A percentile compares a stretch with the other conserved stretches of the same genome.
These are phyloP conservation scores for Claviceps lovelessii DNA, from an alignment of 2,329 filamentous ascomycete genomes.

Conservation along the genomic window DNA sequence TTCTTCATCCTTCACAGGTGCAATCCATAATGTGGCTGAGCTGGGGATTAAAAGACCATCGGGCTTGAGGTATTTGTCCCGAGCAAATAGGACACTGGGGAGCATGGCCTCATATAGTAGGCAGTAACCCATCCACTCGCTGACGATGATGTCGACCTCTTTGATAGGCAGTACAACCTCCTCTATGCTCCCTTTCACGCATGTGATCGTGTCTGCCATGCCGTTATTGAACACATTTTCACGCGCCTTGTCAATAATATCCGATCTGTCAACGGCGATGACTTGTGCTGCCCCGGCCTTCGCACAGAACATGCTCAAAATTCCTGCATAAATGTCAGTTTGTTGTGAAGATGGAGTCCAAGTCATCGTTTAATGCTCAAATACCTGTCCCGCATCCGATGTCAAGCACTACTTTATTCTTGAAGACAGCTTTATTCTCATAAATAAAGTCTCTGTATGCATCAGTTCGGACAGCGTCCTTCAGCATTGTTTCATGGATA, in stretches of 20 bases:
- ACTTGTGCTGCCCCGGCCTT: constrained; percentile 76
- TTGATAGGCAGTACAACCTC: constrained; percentile 65
- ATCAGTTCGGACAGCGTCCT: constrained; percentile 76
- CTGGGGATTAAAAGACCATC: constrained; percentile 77
- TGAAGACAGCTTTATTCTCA: constrained; percentile 74
- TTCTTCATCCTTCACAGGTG: constrained; percentile 63
- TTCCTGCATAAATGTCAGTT: constrained; percentile 35
- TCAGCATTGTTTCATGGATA: constrained; percentile 93
- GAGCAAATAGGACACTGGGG: constrained; percentile 75
- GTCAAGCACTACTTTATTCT: constrained; percentile 74
- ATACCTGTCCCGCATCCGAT: constrained; percentile 67
- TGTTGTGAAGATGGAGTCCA: background rate
- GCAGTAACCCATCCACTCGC: constrained; percentile 96
- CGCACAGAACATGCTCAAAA: constrained; percentile 88
- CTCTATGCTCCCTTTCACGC: constrained; percentile 74
- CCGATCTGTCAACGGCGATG: constrained; percentile 82
- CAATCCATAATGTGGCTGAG: constrained; percentile 68
- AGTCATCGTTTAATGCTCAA: constrained; percentile 3
- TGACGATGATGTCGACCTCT: constrained; percentile 86
- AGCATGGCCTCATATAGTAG: constrained; percentile 94
- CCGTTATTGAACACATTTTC: constrained; percentile 76
- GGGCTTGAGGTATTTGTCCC: constrained; percentile 70
- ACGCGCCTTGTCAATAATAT: constrained; percentile 74
- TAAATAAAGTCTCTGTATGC: constrained; percentile 94
- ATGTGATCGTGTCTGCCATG: constrained; percentile 59